Conservation (phyloP, 306 rosid species). For the Cucumis sativus region Cucumber_9930_V3 NC_026659.2:24052501-24053000, state of each 20-base stretch:
- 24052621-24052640: background rate
- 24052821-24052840: slow-evolving; percentile 28
- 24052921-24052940: background rate
- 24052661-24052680: background rate
- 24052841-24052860: slow-evolving; percentile 7
- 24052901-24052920: slow-evolving; percentile 41
- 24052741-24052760: slow-evolving; percentile 43
- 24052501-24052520: background rate
- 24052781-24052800: slow-evolving; percentile 30
- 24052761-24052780: slow-evolving; percentile 21
- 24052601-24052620: background rate
- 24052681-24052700: background rate
- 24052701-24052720: slow-evolving; percentile 59
- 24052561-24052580: background rate
- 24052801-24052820: slow-evolving; percentile 26
- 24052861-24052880: slow-evolving; percentile 24
- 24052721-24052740: slow-evolving; percentile 52
- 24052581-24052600: background rate
- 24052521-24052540: background rate
- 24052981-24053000: slow-evolving; percentile 35
- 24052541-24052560: background rate
- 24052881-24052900: slow-evolving; percentile 27
- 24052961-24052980: background rate
- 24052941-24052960: background rate
- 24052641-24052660: background rate